A percentile compares a stretch with the other conserved stretches of the same genome.
Conservation (phyloP, 23 red algal genomes). For the Rhodosorus marinus region DNA sequence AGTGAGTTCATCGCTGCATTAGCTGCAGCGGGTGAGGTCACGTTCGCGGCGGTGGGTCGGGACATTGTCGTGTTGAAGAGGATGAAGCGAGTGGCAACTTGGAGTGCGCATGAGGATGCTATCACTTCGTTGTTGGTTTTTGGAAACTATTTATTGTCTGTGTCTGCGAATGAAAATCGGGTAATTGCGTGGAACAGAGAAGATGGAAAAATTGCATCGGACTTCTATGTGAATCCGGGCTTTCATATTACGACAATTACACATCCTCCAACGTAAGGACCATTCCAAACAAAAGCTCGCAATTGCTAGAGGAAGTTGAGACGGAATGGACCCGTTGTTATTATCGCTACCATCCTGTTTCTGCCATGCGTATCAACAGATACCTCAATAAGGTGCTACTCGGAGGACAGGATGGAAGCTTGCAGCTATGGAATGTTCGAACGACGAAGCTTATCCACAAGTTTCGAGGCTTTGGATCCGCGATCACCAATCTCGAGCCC, state of each 20-base stretch:
- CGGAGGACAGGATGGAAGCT: conserved; percentile 33
- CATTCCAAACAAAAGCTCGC: background rate
- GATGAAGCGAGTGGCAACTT: conserved; percentile 10
- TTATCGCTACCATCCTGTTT: background rate
- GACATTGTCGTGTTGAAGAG: conserved; percentile 29
- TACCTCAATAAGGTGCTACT: conserved; percentile 80
- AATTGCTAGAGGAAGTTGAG: background rate
- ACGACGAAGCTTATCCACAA: conserved; percentile 33
- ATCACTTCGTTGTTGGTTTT: conserved; percentile 26
- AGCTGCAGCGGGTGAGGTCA: conserved; percentile 29
- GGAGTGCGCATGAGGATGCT: conserved; percentile 15
- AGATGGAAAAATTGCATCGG: background rate
- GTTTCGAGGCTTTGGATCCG: conserved; percentile 6
- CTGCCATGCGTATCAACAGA: conserved; percentile 22
- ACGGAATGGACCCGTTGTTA: too few species aligned
- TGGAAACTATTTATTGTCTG: conserved; percentile 20
- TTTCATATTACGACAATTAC: background rate
- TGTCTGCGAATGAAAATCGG: conserved; percentile 1
- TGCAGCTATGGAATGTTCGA: conserved; percentile 46
- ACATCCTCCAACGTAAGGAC: background rate
- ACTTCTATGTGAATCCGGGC: background rate
- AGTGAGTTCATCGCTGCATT: conserved; percentile 1
- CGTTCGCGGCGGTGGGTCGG: conserved; percentile 23
- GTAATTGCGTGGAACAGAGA: conserved; percentile 1
- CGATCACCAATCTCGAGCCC: conserved; percentile 8